These are phyloP conservation scores for Epicoccum nigrum DNA, from an alignment of 2,329 filamentous ascomycete species.

Conservation along the genomic window DNA sequence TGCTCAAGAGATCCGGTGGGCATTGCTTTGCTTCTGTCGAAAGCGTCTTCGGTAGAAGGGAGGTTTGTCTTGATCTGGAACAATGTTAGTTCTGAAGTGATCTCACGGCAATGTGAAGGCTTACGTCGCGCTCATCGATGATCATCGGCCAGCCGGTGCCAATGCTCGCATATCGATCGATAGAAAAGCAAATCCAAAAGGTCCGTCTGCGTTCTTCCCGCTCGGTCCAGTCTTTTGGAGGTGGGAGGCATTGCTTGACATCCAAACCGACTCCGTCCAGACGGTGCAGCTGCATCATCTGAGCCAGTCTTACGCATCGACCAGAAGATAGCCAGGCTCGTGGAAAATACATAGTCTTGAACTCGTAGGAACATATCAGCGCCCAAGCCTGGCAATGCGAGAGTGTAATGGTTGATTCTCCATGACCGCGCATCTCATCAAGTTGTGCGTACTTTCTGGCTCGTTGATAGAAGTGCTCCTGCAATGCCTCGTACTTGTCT, in stretches of 20 bases:
- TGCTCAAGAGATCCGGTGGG: conserved; percentile 73
- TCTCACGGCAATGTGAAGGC: conserved; percentile 20
- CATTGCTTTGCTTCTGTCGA: conserved; percentile 77
- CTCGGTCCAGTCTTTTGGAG: conserved; percentile 91
- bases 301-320: conserved; percentile 75
- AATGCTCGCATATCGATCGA: conserved; percentile 92
- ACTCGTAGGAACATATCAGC: conserved; percentile 83
- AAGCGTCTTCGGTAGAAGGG: conserved; percentile 83
- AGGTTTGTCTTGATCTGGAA: conserved; percentile 77
- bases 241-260: conserved; percentile 88
- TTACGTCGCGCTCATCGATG: conserved; percentile 83
- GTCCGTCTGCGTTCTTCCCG: conserved; percentile 87
- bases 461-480: conserved; percentile 87
- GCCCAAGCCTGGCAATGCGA: conserved; percentile 86
- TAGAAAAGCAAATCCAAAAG: conserved; percentile 92
- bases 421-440: conserved; percentile 91
- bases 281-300: conserved; percentile 93
- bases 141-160: conserved; percentile 97
- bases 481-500: conserved; percentile 79
- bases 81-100: conserved; percentile 11
- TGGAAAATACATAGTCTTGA: conserved; percentile 97
- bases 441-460: conserved; percentile 88
- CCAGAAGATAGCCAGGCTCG: conserved; percentile 94
- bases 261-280: conserved; percentile 82
- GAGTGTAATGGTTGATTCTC: conserved; percentile 84